Base-by-base conservation (phyloP, 2,329 filamentous ascomycete species). In the Fusarium siculi region DNA sequence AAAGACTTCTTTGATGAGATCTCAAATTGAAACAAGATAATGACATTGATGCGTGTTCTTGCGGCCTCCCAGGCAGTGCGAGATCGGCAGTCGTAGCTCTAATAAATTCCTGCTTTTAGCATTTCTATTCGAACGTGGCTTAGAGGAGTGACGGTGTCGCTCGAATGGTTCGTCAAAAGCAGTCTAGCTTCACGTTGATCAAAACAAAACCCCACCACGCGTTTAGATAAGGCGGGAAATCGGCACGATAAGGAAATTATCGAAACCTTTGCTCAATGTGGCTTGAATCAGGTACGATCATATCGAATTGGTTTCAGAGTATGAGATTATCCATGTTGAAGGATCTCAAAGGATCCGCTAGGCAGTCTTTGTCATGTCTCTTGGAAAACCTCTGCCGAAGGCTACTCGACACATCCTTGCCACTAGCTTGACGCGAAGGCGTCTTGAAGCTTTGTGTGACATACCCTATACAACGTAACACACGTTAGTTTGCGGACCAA, bases 221-320 rank as follows among this genome's bases (percentile, higher is more conserved):
- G 63, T 28, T 49, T 54, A 63, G 65, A 68, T 68, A 68, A 63
- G 14, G 14, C 57, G 50, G 50, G 18, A 54, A 54, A 40, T 42
- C 50, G 47, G 47, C 28, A 58, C 23, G 28, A 30, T 50, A 50
- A 36, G 21, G 49, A 23, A 6, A 37, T 49, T 21, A 18, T 42
- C 19, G 40, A 42, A 23, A 23, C 16, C 36, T 36, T 39, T 37
- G 23, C 28, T 30, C 4, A 23, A 36, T 43, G 19, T 12, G 21
- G n/a, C 23, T 36, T 16, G 1, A 9, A 16, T 15, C 2, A 16
- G 10, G 10, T 57, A 25, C 18, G 23, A 63, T 40, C 23, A 21
- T 6, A 21, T n/a, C 15, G 18, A 34, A 18, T 21, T n/a, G 37
- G n/a, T 47, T 34, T 30, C 3, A n/a, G 40, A 15, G n/a, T 34